phyloP scores from a whole-genome alignment of 2,329 filamentous ascomycete genomes.

The Drechslera avenae region DNA sequence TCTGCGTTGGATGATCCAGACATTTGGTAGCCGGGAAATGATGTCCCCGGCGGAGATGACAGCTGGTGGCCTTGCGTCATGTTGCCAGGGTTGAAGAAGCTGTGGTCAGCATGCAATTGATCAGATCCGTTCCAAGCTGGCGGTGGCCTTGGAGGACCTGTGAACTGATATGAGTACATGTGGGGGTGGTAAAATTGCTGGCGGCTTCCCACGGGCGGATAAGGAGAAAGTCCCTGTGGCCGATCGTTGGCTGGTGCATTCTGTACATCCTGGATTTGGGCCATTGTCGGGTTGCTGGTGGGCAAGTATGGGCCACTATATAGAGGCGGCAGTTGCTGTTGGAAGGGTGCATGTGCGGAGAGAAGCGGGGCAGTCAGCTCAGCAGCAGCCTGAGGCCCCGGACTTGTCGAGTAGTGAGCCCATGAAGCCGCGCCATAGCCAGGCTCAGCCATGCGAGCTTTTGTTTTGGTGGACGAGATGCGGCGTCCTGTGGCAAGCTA shows the following conservation, averaged over 20 bases:
- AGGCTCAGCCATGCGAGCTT: slow-evolving; percentile 35
- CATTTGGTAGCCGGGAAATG: slow-evolving; percentile 2
- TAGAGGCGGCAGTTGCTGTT: slow-evolving; percentile 18
- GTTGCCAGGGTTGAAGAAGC: slow-evolving; percentile 9
- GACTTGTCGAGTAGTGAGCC: slow-evolving; percentile 22
- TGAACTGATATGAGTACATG: slow-evolving; percentile 9
- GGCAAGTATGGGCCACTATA: slow-evolving; percentile 16
- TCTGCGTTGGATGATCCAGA: slow-evolving; percentile 3
- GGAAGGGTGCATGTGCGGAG: slow-evolving; percentile 19
- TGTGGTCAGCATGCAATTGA: slow-evolving; percentile 5
- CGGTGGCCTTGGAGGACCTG: slow-evolving; percentile 21
- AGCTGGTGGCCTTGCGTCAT: slow-evolving; percentile 7
- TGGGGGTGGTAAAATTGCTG: slow-evolving; percentile 18
- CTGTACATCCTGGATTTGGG: slow-evolving; percentile 17
- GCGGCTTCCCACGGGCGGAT: slow-evolving; percentile 11
- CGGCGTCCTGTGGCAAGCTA: background rate
- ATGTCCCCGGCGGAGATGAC: slow-evolving; percentile 3
- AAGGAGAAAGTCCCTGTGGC: slow-evolving; percentile 13
- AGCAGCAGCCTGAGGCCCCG: slow-evolving; percentile 25
- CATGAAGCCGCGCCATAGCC: slow-evolving; percentile 26
- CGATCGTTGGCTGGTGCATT: slow-evolving; percentile 12
- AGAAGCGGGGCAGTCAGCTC: slow-evolving; percentile 27
- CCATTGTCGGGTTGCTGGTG: slow-evolving; percentile 12
- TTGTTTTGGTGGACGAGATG: slow-evolving; percentile 1
- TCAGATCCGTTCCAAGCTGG: slow-evolving; percentile 21